Base-by-base conservation (phyloP, 768 basidiomycete genomes). In the Kwoniella dendrophila region DNA sequence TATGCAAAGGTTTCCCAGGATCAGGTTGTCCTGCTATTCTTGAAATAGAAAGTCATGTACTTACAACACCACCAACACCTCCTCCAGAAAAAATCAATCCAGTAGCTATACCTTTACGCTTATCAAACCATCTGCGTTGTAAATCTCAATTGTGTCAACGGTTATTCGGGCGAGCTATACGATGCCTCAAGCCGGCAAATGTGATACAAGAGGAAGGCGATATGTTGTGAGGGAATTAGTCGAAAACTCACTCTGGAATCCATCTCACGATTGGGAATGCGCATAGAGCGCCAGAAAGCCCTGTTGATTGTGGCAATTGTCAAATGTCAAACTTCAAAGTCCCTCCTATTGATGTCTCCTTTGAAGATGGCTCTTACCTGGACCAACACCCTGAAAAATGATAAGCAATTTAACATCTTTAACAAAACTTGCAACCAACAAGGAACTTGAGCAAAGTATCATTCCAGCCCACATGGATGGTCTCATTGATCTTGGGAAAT, bases 201-300 rank as follows among this genome's bases (percentile, higher is more conserved):
- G n/a, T n/a, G n/a, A n/a, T n/a, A n/a, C n/a, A n/a, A n/a, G n/a
- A 8, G 8, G 8, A n/a, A n/a, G n/a, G n/a, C n/a, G n/a, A n/a
- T n/a, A n/a, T n/a, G n/a, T 8, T 18, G 36, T 8, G 36, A 8
- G 36, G 18, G 36, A 38, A 38, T 38, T 5, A 26, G 50, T 1
- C n/a, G n/a, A n/a, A n/a, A n/a, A 63, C 67, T 16, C 52, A 65
- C 67, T 69, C 60, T 26, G 67, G 67, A 27, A 69, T 27, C 67
- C 67, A 69, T 14, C 64, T 52, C 33, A 69, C 65, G 44, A 69
- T 58, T 12, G 67, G 67, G 38, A 65, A 65, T 0, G 64, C 67
- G 32, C 56, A 58, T 1, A 69, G 30, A 16, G 63, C 63, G 0
- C 54, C 67, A 14, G 67, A 63, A 18, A 61, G 16, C 1, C 67